Evolutionary conservation across 495 filamentous ascomycete genomes (phyloP).

Genomic region (Letharia columbiana): DNA sequence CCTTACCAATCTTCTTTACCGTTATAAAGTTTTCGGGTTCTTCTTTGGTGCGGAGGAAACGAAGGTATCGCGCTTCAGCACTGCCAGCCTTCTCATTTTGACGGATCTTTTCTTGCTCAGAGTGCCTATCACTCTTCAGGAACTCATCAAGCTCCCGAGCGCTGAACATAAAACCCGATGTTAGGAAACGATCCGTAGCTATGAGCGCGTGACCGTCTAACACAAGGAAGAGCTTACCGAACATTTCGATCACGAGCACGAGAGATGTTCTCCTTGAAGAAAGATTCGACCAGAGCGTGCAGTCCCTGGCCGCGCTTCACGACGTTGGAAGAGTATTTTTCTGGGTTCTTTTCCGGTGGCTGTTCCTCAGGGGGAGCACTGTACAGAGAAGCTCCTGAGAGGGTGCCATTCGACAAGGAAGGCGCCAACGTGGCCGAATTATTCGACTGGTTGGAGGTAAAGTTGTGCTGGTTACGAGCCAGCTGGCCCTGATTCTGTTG

Average conservation of each 20-base stretch:
- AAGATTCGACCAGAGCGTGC: constrained; percentile 59
- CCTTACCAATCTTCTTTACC: constrained; percentile 96
- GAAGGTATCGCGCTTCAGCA: constrained; percentile 83
- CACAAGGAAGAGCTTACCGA: constrained; percentile 48
- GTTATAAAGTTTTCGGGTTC: constrained; percentile 87
- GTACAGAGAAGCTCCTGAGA: constrained; percentile 29
- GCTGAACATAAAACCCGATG: constrained; percentile 35
- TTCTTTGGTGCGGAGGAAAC: constrained; percentile 88
- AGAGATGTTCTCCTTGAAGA: constrained; percentile 95
- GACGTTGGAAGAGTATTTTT: constrained; percentile 70
- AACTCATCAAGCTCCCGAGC: constrained; percentile 84
- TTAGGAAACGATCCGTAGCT: background rate
- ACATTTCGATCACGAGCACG: constrained; percentile 84
- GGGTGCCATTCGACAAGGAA: constrained; percentile 53
- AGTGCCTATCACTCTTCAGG: constrained; percentile 61
- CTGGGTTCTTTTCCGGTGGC: constrained; percentile 61
- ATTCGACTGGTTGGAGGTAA: constrained; percentile 30
- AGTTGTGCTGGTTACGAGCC: constrained; percentile 42
- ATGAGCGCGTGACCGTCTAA: background rate
- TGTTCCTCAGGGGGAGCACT: constrained; percentile 37
- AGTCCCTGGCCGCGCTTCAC: constrained; percentile 60
- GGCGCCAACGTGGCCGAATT: constrained; percentile 40
- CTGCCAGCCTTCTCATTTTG: constrained; percentile 69
- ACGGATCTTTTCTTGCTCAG: constrained; percentile 64
- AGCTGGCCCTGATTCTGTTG: constrained; percentile 48